Conservation (phyloP, 257 asterid species). For the Lycium barbarum region DNA sequence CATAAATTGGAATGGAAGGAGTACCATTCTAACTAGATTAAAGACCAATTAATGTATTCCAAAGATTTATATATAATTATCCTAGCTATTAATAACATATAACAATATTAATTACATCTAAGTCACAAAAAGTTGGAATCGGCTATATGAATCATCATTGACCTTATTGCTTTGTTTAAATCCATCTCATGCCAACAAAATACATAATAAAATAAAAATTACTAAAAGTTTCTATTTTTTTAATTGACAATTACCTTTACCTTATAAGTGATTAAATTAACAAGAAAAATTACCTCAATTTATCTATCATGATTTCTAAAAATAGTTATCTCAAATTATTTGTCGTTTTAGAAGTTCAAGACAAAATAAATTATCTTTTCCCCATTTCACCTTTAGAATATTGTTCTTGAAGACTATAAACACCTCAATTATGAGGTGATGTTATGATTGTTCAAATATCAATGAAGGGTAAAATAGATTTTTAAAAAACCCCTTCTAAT, state of each 20-base stretch:
- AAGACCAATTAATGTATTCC: neutral
- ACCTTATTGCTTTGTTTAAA: neutral
- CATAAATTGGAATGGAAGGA: too few species aligned
- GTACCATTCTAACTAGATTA: neutral
- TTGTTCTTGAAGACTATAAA: too few species aligned
- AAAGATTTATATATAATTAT: neutral
- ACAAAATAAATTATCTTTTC: too few species aligned
- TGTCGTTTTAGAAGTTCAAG: too few species aligned
- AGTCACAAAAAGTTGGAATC: neutral
- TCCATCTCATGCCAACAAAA: neutral
- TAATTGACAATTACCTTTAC: neutral
- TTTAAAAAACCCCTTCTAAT: too few species aligned
- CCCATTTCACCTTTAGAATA: too few species aligned
- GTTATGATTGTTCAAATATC: too few species aligned
- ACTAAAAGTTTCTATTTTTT: neutral
- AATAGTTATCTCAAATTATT: too few species aligned
- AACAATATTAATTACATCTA: neutral
- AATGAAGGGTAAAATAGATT: too few species aligned
- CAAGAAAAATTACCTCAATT: too few species aligned
- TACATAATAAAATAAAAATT: neutral
- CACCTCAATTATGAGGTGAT: too few species aligned
- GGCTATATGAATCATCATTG: neutral
- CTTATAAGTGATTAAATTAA: neutral
- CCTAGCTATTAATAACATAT: neutral
- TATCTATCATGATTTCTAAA: too few species aligned